Evolutionary conservation across 2,329 filamentous ascomycete species (phyloP), one percentile per base, ranked within the genome.

Genomic region (Scedosporium aurantiacum): DNA sequence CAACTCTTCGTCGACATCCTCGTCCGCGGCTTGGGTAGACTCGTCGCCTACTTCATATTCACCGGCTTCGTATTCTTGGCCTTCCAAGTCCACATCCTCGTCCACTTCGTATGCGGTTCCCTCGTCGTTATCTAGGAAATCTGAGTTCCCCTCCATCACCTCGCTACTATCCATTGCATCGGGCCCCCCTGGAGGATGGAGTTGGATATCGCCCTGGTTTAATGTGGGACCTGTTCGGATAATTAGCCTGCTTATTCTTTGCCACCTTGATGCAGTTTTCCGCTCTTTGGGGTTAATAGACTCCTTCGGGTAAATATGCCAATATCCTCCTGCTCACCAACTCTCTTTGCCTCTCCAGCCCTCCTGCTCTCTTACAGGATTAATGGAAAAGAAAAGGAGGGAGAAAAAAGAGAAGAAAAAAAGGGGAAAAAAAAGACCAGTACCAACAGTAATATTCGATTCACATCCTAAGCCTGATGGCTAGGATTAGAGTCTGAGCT

Each of bases 1-100:
- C 12, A 71, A 70, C 1, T 74, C 76, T 10, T 73, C 70, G 12
- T 68, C 68, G 16, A 58, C 40, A 7, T 70, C 69, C 5, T 65
- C 68, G 12, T 69, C 70, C 8, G 68, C 72, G 10, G 68, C 70
- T 14, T 67, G 67, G 27, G 67, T 67, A 3, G 65, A 67, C 18
- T 67, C 65, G 25, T 65, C 65, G 1, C 68, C 72, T 21, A 67
- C 61, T 37, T 70, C 67, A 7, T 68, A 64, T 3, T 65, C 69
- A 6, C 67, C 68, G 7, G 68, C 68, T 50, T 65, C 70, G 8
- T 62, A 40, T 40, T 62, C 61, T 28, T 65, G 57, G 7, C 45
- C 55, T 23, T 59, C 66, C n/a, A 61, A 66, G 64, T 68, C 68
- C 32, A 65, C 45, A 47, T 56, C 57, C 10, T 60, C 67, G 7